Percentiles rank a stretch among this genome's conserved stretches.
phyloP scores from a whole-genome alignment of 1,139 yeast species.

The Taphrina pruni region DNA sequence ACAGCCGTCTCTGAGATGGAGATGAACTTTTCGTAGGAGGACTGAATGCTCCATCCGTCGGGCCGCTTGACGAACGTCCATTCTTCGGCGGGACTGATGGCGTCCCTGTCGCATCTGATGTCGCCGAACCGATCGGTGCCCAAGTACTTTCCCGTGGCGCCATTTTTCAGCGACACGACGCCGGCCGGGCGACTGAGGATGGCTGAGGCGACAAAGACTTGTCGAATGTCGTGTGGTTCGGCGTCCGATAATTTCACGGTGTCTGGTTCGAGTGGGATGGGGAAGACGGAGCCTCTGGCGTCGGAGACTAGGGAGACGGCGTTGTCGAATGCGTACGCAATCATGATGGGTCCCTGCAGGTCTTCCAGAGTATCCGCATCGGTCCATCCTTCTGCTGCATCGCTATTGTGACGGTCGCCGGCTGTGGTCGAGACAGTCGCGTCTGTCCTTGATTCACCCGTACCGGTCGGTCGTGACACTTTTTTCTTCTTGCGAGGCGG shows the following conservation, averaged over 20 bases:
- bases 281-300: conserved; percentile 40
- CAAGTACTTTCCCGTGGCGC: conserved; percentile 40
- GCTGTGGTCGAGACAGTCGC: conserved; percentile 6
- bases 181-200: conserved; percentile 28
- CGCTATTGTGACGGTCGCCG: not conserved
- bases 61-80: conserved; percentile 37
- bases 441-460: not conserved
- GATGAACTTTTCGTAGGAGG: conserved; percentile 30
- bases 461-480: not conserved
- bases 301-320: conserved; percentile 41
- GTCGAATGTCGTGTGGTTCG: conserved; percentile 43
- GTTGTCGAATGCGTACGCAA: conserved; percentile 16
- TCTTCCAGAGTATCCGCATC: conserved; percentile 27
- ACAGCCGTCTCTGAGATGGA: conserved; percentile 21
- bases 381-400: conserved; percentile 33
- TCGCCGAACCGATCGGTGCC: conserved; percentile 41
- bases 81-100: conserved; percentile 42
- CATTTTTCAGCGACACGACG: conserved; percentile 27
- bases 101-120: conserved; percentile 40
- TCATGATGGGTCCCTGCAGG: conserved; percentile 30
- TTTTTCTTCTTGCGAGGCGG: conserved; percentile 13
- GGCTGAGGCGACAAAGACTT: conserved; percentile 41
- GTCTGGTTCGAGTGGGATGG: conserved; percentile 23
- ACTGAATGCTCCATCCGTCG: conserved; percentile 39
- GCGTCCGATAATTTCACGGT: conserved; percentile 5